These are phyloP conservation scores for Mycena latifolia DNA, from an alignment of 768 basidiomycete genomes.

Conservation along the genomic window DNA sequence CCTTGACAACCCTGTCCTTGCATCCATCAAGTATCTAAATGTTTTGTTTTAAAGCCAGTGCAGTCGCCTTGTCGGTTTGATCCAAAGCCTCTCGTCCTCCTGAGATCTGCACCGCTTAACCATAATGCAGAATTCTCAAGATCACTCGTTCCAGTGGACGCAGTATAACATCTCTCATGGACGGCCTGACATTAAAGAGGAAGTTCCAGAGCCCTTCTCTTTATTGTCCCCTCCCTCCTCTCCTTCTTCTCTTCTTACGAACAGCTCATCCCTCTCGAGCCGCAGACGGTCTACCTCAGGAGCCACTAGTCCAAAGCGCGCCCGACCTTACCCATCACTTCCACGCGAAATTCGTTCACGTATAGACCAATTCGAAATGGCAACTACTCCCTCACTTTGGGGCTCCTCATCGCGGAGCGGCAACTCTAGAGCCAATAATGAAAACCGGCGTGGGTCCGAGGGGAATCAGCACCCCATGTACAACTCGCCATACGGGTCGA, in stretches of 20 bases:
- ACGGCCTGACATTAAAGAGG: slow-evolving; percentile 59
- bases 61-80: slow-evolving; percentile 38
- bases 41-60: slow-evolving; percentile 40
- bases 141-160: slow-evolving; percentile 46
- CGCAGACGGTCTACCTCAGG: slow-evolving; percentile 47
- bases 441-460: slow-evolving; percentile 52
- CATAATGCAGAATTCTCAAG: slow-evolving; percentile 48
- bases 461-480: slow-evolving; percentile 48
- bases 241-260: slow-evolving; percentile 34
- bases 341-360: slow-evolving; percentile 45
- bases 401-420: slow-evolving; percentile 46
- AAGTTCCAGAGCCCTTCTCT: slow-evolving; percentile 50
- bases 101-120: slow-evolving; percentile 60
- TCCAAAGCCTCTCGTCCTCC: slow-evolving; percentile 35
- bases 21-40: slow-evolving; percentile 40
- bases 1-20: slow-evolving; percentile 33
- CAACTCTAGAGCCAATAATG: slow-evolving; percentile 43
- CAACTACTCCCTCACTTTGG: slow-evolving; percentile 49
- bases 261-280: slow-evolving; percentile 40
- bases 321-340: slow-evolving; percentile 51
- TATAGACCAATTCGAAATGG: slow-evolving; percentile 51
- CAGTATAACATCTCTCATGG: slow-evolving; percentile 34
- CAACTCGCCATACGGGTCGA: slow-evolving; percentile 41
- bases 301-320: slow-evolving; percentile 50
- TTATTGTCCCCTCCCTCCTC: slow-evolving; percentile 51